Percentiles rank a stretch among this genome's conserved stretches.
phyloP scores from a whole-genome alignment of 2,329 filamentous ascomycete genomes.

The Didymella arachidicola region DNA sequence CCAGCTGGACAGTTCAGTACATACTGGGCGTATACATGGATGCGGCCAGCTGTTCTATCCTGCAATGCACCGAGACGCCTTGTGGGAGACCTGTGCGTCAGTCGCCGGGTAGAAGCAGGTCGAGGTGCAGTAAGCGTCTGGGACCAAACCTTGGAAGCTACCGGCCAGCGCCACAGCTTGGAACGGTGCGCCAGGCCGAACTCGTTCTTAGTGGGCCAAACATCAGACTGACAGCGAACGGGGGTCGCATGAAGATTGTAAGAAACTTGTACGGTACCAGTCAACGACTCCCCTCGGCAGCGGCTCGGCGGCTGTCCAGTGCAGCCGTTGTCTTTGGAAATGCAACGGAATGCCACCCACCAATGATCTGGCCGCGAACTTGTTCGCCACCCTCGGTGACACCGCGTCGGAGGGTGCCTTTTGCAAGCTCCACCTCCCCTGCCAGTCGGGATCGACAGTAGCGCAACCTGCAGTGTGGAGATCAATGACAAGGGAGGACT shows the following conservation, averaged over 20 bases:
- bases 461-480: slow-evolving; percentile 18
- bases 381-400: slow-evolving; percentile 23
- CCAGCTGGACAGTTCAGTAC: not conserved
- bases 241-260: slow-evolving; percentile 22
- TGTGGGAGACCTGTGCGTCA: slow-evolving; percentile 23
- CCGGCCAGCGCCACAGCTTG: slow-evolving; percentile 31
- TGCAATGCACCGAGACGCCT: slow-evolving; percentile 5
- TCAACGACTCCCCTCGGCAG: slow-evolving; percentile 20
- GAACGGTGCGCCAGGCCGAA: slow-evolving; percentile 15
- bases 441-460: slow-evolving; percentile 22
- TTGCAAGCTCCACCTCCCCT: slow-evolving; percentile 10
- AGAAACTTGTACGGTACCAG: slow-evolving; percentile 20
- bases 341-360: slow-evolving; percentile 14
- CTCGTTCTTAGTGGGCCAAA: slow-evolving; percentile 13
- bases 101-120: slow-evolving; percentile 21
- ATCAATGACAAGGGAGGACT: slow-evolving; percentile 18
- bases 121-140: slow-evolving; percentile 22
- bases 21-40: not conserved
- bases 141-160: slow-evolving; percentile 18
- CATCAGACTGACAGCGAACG: slow-evolving; percentile 13
- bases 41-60: not conserved
- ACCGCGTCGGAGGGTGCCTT: slow-evolving; percentile 13
- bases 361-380: slow-evolving; percentile 20
- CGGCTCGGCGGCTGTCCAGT: slow-evolving; percentile 26
- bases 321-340: slow-evolving; percentile 26